Percentiles rank a stretch among this genome's conserved stretches.
phyloP scores from a whole-genome alignment of 768 basidiomycete genomes.

The Mycena indigotica region DNA sequence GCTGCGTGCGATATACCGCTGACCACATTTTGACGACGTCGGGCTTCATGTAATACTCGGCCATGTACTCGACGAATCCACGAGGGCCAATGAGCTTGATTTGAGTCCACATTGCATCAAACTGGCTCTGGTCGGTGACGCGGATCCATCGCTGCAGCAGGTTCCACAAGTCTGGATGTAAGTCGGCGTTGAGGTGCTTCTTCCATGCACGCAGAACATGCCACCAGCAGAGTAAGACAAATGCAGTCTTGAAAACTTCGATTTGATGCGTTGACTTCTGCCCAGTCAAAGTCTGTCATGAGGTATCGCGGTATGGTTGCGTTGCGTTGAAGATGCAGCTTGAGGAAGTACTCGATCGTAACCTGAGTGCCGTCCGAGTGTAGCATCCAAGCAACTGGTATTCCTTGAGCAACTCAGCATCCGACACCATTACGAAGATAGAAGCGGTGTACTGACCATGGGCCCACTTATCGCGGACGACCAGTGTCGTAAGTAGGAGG shows the following conservation, averaged over 20 bases:
- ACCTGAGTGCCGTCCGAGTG: constrained; percentile 2
- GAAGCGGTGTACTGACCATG: too few relatives aligned
- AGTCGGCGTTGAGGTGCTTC: constrained; percentile 21
- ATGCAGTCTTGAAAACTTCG: not conserved
- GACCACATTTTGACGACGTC: constrained; percentile 25
- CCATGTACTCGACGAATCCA: constrained; percentile 24
- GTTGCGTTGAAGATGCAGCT: not conserved
- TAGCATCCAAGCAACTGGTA: constrained; percentile 12
- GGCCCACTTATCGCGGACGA: not conserved
- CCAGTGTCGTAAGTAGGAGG: not conserved
- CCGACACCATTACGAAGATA: too few relatives aligned
- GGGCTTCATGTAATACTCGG: constrained; percentile 21
- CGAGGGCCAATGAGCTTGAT: constrained; percentile 12
- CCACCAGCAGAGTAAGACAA: constrained; percentile 31
- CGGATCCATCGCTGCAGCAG: constrained; percentile 26
- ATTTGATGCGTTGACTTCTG: constrained; percentile 7
- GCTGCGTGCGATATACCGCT: constrained; percentile 16
- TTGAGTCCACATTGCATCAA: constrained; percentile 18
- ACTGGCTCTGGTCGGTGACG: constrained; percentile 18
- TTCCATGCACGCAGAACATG: constrained; percentile 35
- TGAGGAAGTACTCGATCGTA: constrained; percentile 11
- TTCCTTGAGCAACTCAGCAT: too few relatives aligned
- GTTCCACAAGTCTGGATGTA: constrained; percentile 3
- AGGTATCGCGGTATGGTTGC: constrained; percentile 2
- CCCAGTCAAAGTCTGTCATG: constrained; percentile 7